Conservation (phyloP, 2,329 filamentous ascomycete genomes). For the Ophiostoma himal-ulmi region DNA sequence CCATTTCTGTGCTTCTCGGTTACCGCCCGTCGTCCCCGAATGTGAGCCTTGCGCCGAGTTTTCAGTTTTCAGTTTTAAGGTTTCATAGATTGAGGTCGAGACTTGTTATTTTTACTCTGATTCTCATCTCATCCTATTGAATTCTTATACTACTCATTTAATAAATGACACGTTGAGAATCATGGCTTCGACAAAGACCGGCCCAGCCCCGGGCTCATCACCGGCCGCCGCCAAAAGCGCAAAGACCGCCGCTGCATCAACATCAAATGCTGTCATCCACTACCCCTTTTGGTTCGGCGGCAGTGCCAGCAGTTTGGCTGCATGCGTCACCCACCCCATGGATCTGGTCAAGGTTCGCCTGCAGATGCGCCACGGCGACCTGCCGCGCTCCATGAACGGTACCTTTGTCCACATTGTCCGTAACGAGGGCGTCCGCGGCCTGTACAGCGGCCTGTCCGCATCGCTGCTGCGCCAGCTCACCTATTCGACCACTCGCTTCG, state of each 20-base stretch:
- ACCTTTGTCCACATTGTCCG: slow-evolving; percentile 79
- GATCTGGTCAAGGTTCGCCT: slow-evolving; percentile 78
- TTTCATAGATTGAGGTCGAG: neutral
- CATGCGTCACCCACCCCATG: slow-evolving; percentile 85
- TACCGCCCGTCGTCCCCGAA: slow-evolving; percentile 3
- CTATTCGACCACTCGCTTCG: slow-evolving; percentile 94
- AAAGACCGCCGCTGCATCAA: neutral
- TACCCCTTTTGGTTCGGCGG: slow-evolving; percentile 97
- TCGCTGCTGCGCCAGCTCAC: slow-evolving; percentile 90
- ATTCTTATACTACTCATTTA: neutral
- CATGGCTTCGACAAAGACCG: slow-evolving; percentile 26
- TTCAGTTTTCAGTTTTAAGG: neutral
- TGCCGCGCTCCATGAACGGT: slow-evolving; percentile 72
- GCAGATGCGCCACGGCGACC: slow-evolving; percentile 73
- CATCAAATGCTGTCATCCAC: slow-evolving; percentile 32
- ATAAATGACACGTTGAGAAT: neutral
- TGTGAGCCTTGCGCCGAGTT: slow-evolving; percentile 2
- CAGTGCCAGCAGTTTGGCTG: slow-evolving; percentile 86
- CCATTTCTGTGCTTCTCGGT: slow-evolving; percentile 7
- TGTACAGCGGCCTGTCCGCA: slow-evolving; percentile 89
- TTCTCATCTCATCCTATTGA: neutral
- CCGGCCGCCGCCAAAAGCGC: slow-evolving; percentile 23
- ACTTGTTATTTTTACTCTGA: neutral
- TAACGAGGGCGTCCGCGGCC: slow-evolving; percentile 66
- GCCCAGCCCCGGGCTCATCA: slow-evolving; percentile 11